phyloP scores from a whole-genome alignment of 106 monocot species.

The Acanthochlamys bracteata region DNA sequence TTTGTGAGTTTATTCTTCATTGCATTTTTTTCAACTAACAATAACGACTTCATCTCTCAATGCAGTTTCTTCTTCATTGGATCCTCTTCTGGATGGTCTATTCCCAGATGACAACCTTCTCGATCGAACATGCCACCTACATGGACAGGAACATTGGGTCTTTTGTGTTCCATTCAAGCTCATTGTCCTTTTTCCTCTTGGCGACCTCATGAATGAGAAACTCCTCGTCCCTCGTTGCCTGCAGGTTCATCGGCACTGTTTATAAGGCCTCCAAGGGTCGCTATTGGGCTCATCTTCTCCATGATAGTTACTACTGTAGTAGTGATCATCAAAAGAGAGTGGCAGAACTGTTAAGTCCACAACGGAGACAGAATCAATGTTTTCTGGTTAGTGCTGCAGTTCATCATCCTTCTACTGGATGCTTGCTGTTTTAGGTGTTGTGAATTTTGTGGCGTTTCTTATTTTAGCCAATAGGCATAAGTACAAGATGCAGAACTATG shows the following conservation, averaged over 20 bases:
- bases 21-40: too few species aligned
- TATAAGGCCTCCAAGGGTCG: conserved; percentile 70
- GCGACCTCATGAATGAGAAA: conserved; percentile 75
- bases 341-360: conserved; percentile 8
- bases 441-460: conserved; percentile 54
- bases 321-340: conserved; percentile 28
- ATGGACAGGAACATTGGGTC: conserved; percentile 61
- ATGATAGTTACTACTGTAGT: conserved; percentile 48
- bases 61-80: too few species aligned
- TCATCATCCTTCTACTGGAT: conserved; percentile 69
- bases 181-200: conserved; percentile 84
- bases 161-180: conserved; percentile 52
- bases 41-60: too few species aligned
- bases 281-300: conserved; percentile 54
- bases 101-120: conserved; percentile 94
- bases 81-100: conserved; percentile 97
- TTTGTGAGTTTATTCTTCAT: too few species aligned
- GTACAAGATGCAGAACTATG: conserved; percentile 35
- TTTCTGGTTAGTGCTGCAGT: conserved; percentile 42
- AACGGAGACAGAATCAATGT: conserved; percentile 24
- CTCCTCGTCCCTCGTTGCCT: conserved; percentile 50
- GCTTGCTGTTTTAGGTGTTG: conserved; percentile 49
- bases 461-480: conserved; percentile 40
- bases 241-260: conserved; percentile 34
- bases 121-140: conserved; percentile 77